Percentiles rank a stretch among this genome's conserved stretches.
Conservation (phyloP, 495 filamentous ascomycete genomes). For the Bacidia gigantensis region DNA sequence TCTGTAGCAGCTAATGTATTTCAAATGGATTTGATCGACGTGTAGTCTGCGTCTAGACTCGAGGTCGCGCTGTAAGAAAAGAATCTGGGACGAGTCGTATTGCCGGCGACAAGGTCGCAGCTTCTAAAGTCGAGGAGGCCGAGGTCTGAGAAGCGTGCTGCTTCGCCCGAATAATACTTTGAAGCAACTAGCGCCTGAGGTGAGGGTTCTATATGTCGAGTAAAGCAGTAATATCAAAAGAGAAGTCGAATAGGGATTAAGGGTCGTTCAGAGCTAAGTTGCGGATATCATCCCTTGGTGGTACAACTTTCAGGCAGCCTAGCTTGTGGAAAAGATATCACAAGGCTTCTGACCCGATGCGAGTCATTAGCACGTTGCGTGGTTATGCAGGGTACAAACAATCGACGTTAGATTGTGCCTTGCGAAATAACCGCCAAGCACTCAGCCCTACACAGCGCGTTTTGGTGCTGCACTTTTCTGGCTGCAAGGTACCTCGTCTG, state of each 20-base stretch:
- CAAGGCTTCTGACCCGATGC: no score
- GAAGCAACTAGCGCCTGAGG: not conserved
- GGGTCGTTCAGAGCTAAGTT: not conserved
- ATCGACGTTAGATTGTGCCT: constrained; percentile 1
- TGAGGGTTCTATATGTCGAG: not conserved
- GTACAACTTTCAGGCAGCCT: no score
- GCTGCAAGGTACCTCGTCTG: not conserved
- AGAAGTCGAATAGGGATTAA: not conserved
- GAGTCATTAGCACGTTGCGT: not conserved
- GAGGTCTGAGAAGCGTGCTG: not conserved
- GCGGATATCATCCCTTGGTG: not conserved
- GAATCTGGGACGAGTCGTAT: no score
- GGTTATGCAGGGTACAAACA: not conserved
- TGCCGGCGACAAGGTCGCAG: no score
- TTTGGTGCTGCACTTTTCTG: no score
- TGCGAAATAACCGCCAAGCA: not conserved
- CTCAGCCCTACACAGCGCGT: no score
- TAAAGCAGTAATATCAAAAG: not conserved
- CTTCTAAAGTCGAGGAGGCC: no score
- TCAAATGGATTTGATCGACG: not conserved
- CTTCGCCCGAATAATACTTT: not conserved
- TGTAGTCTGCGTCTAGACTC: not conserved
- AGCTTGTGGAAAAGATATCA: no score
- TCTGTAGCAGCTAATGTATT: not conserved
- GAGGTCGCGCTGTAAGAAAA: not conserved